Base-by-base conservation (phyloP, 2,329 filamentous ascomycete genomes). In the Cryoendolithus antarcticus region DNA sequence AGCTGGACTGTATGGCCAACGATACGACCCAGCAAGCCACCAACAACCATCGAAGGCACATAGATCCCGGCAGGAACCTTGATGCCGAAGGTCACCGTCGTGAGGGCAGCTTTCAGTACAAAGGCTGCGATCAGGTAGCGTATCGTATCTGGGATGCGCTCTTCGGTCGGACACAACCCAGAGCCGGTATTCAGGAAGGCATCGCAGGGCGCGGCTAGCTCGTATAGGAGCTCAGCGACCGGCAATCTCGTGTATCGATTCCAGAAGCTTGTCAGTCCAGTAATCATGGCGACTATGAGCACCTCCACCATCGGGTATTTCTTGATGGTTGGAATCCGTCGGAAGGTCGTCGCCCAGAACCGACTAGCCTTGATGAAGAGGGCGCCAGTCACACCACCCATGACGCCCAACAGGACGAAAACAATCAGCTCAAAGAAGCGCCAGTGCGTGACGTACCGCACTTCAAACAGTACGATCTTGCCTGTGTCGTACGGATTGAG, bases 51-150 rank as follows among this genome's bases (percentile, higher is more conserved):
- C 51, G 89, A 95, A 3, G 91, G 91, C 2, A 98, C 88, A 52
- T 98, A 98, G 50, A 98, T 95, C 46, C 91, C 91, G 1, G 89
- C 86, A 8, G 91, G 91, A 0, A 96, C 79, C 70, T 96, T 96
- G 56, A 95, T 88, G 19, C 89, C 89, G 62, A 96, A 96, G 0
- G 89, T 94, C 48, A 95, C 80, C 34, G 82, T 79, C 0, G 91
- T 96, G 32, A 98, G 64, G 34, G 89, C 69, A 0, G 85, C 82
- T 58, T 98, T 98, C 64, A 96, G 81, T 19, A 95, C 63, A 48
- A 96, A 91, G 0, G 89, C 89, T 11, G 79, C 61, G 9, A 81
- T 65, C 1, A 98, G 68, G 40, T 78, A 82, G 21, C 70, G 34
- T 10, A 96, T 71, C 4, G 93, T 80, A 1, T 71, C 67, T 1